phyloP scores from a whole-genome alignment of 805 yeast species.

The Wickerhamiella kazuoi region DNA sequence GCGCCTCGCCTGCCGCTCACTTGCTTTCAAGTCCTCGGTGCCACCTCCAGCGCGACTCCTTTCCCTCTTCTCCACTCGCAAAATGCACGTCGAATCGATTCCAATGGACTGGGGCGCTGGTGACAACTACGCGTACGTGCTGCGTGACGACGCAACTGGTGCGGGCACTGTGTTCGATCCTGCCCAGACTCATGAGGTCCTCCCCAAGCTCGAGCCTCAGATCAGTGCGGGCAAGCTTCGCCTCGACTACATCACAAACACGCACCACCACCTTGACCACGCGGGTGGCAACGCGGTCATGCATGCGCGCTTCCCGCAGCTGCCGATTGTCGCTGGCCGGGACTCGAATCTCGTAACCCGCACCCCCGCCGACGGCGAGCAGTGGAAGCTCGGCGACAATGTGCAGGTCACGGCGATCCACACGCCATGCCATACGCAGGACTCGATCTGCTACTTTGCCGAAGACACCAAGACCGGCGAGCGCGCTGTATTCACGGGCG shows the following conservation, averaged over 20 bases:
- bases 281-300: conserved; percentile 59
- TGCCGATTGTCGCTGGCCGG: conserved; percentile 68
- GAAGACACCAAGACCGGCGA: conserved; percentile 46
- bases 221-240: conserved; percentile 26
- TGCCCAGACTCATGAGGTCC: conserved; percentile 63
- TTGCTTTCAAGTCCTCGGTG: too few species aligned
- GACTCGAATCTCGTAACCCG: conserved; percentile 58
- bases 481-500: conserved; percentile 81
- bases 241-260: conserved; percentile 67
- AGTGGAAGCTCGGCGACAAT: conserved; percentile 43
- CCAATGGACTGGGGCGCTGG: conserved; percentile 95
- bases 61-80: too few species aligned
- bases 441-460: conserved; percentile 75
- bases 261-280: conserved; percentile 95
- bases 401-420: conserved; percentile 63
- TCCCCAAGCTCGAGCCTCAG: conserved; percentile 24
- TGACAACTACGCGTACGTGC: conserved; percentile 72
- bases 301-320: conserved; percentile 23
- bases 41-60: too few species aligned
- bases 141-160: conserved; percentile 47
- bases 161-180: conserved; percentile 83
- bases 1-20: too few species aligned
- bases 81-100: conserved; percentile 66
- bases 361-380: conserved; percentile 50
- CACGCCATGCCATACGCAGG: conserved; percentile 97